Conservation (phyloP, 352 stramenopile genomes). For the Phytopythium boreale region DNA sequence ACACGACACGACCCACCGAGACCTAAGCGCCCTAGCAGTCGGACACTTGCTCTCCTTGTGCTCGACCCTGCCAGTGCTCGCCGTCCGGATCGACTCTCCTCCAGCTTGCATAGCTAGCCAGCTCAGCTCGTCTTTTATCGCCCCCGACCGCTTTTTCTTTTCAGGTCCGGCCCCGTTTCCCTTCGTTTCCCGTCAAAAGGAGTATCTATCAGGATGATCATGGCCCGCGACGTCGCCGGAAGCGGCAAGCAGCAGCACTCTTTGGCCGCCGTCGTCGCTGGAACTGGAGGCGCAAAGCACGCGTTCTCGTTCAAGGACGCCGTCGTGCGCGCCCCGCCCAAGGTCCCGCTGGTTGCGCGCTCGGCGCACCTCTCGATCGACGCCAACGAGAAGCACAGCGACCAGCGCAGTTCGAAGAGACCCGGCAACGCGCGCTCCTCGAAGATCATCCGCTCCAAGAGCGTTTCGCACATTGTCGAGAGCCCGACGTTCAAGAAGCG, state of each 20-base stretch:
- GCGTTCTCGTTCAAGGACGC: slow-evolving; percentile 35
- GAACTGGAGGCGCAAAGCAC: slow-evolving; percentile 8
- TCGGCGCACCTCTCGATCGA: not conserved
- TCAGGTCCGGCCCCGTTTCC: not conserved
- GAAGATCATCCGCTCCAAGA: slow-evolving; percentile 28
- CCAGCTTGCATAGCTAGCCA: not conserved
- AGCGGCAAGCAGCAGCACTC: slow-evolving; percentile 8
- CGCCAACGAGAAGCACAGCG: slow-evolving; percentile 2
- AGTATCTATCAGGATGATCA: slow-evolving; percentile 15
- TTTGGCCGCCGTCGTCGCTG: slow-evolving; percentile 6
- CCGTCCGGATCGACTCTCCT: not conserved
- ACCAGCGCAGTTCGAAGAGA: slow-evolving; percentile 8
- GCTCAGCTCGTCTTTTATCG: not conserved
- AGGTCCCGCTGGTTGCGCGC: not conserved
- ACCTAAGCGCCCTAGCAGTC: not conserved
- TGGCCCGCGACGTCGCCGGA: slow-evolving; percentile 9
- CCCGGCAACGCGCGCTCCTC: slow-evolving; percentile 3
- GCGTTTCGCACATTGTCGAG: slow-evolving; percentile 34
- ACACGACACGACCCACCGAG: not conserved
- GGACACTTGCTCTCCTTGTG: not conserved
- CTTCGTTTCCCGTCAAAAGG: not conserved
- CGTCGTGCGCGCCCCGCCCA: slow-evolving; percentile 19
- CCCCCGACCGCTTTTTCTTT: not conserved
- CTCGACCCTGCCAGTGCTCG: not conserved
- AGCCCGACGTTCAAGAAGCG: slow-evolving; percentile 40